phyloP scores from a whole-genome alignment of 495 filamentous ascomycete genomes.

The Daldinia decipiens region DNA sequence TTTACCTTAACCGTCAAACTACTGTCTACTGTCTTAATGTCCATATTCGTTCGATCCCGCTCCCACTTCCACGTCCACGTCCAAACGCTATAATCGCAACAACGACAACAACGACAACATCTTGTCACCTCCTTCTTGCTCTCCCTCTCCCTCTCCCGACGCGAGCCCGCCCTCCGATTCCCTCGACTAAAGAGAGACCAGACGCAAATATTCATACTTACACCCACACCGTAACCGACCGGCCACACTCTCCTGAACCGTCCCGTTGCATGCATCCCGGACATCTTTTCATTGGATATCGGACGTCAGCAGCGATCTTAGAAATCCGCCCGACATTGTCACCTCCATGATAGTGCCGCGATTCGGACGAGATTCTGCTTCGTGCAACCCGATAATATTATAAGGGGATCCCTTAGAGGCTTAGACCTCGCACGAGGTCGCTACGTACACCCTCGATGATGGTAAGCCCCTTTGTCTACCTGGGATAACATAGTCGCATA shows the following conservation, averaged over 20 bases:
- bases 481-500: slow-evolving; percentile 31
- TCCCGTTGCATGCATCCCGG: slow-evolving; percentile 32
- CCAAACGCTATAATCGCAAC: slow-evolving; percentile 20
- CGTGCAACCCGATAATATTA: slow-evolving; percentile 46
- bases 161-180: slow-evolving; percentile 16
- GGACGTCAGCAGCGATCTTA: slow-evolving; percentile 19
- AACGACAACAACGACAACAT: slow-evolving; percentile 12
- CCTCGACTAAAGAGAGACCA: slow-evolving; percentile 11
- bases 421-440: slow-evolving; percentile 53
- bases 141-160: slow-evolving; percentile 15
- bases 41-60: slow-evolving; percentile 17
- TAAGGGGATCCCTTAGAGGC: slow-evolving; percentile 48
- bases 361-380: slow-evolving; percentile 45
- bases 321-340: slow-evolving; percentile 26
- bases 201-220: slow-evolving; percentile 4
- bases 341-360: slow-evolving; percentile 54
- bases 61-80: not conserved
- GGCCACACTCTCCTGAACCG: slow-evolving; percentile 7
- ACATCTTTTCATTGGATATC: slow-evolving; percentile 25
- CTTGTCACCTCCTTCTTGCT: slow-evolving; percentile 7
- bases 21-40: not conserved
- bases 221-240: slow-evolving; percentile 1
- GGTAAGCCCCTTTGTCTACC: slow-evolving; percentile 43
- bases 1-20: slow-evolving; percentile 24
- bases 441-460: slow-evolving; percentile 49